Evolutionary conservation across 2,329 filamentous ascomycete species (phyloP), one percentile per base, ranked within the genome.

Genomic region (Chrysosporium queenslandicum): DNA sequence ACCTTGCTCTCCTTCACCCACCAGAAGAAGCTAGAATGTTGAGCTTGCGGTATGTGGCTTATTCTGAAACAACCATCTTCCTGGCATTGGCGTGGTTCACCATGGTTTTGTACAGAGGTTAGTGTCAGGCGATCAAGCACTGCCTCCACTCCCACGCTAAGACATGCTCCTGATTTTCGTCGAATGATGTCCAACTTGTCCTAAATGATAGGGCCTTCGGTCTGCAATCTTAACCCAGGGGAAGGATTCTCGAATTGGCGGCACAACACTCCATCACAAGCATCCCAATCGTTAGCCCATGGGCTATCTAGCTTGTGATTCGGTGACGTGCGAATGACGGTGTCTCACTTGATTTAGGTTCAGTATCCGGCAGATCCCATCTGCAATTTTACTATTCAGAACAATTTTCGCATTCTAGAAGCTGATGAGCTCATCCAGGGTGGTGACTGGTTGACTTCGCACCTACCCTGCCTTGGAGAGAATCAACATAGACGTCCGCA

Each of bases 81-180:
- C 41, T 45, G 23, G 32, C 37, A 52, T 30, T 45, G 42, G 40
- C 16, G 41, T 47, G 50, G 50, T 52, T 52, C 42, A 52, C 50
- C 50, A 46, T 47, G 36, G 36, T 40, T 46, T 52, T 39, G 42
- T 34, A n/a, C 39, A 42, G 25, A 37, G 40, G 43, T 50, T 50
- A 56, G 47, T 32, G 53, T 50, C 53, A 55, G 50, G 30, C 48
- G 53, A 53, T 49, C 55, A 50, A 49, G 52, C 51, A 50, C 46
- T 30, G 43, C 39, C 37, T 53, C 52, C 40, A 40, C 49, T 37
- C 45, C 37, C 45, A 53, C 46, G 50, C 47, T 52, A 53, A 54
- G 51, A 53, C 52, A 48, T 47, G 45, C 42, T 52, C 51, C 52
- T 58, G 37, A 32, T 37, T 51, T 40, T 36, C 23, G n/a, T 25